Evolutionary conservation across 352 stramenopile species (phyloP).

Genomic region (Phytophthora ramorum): DNA sequence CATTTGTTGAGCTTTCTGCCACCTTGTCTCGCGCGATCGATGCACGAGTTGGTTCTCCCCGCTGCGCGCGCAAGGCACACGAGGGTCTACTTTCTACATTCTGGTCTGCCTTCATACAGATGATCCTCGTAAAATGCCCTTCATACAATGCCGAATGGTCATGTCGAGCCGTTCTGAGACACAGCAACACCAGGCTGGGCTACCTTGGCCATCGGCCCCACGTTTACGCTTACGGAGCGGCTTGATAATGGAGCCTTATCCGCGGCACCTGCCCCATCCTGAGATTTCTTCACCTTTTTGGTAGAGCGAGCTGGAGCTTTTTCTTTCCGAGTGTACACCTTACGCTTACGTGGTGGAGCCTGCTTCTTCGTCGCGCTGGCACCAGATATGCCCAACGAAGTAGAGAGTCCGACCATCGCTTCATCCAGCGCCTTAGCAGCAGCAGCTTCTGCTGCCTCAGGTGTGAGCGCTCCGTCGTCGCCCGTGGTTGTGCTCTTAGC

Average conservation of each 20-base stretch:
- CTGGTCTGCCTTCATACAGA: slow-evolving; percentile 23
- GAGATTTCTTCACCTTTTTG: slow-evolving; percentile 61
- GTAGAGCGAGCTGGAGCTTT: slow-evolving; percentile 38
- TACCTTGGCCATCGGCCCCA: slow-evolving; percentile 3
- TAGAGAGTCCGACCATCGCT: slow-evolving; percentile 45
- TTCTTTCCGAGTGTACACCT: slow-evolving; percentile 70
- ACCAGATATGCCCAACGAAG: slow-evolving; percentile 21
- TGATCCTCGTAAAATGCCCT: slow-evolving; percentile 2
- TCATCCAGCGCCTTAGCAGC: slow-evolving; percentile 46
- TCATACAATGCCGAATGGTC: slow-evolving; percentile 13
- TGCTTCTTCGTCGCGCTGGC: slow-evolving; percentile 37
- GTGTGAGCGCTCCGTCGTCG: slow-evolving; percentile 23
- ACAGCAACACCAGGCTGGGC: not conserved
- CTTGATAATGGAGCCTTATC: slow-evolving; percentile 13
- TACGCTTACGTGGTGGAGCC: slow-evolving; percentile 66
- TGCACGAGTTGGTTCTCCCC: slow-evolving; percentile 11
- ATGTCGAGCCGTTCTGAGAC: slow-evolving; percentile 19
- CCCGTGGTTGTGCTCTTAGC: slow-evolving; percentile 22
- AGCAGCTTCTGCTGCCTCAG: slow-evolving; percentile 38
- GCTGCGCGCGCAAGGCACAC: slow-evolving; percentile 4
- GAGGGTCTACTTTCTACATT: slow-evolving; percentile 36
- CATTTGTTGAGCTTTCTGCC: slow-evolving; percentile 37
- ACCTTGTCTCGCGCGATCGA: slow-evolving; percentile 18
- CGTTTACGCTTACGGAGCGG: slow-evolving; percentile 8
- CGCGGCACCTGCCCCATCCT: slow-evolving; percentile 4